phyloP scores from a whole-genome alignment of 495 filamentous ascomycete species.

The Aspergillus taichungensis region DNA sequence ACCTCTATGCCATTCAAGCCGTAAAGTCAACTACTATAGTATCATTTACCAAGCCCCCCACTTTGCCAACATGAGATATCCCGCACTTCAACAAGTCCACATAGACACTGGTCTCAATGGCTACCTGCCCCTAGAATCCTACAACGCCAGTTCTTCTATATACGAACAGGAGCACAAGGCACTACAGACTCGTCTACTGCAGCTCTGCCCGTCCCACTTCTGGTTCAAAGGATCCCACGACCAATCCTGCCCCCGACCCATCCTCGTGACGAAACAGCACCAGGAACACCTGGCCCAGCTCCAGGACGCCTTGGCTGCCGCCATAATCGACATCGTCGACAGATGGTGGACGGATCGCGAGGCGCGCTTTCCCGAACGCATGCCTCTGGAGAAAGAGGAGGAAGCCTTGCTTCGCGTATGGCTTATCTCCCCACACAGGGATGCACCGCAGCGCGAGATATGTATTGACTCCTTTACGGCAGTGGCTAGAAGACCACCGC shows the following conservation, averaged over 20 bases:
- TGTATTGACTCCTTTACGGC: too few relatives aligned
- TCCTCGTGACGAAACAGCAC: background rate
- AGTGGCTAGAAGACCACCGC: too few relatives aligned
- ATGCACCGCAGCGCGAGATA: too few relatives aligned
- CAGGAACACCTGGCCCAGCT: background rate
- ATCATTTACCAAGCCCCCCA: too few relatives aligned
- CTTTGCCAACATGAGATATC: too few relatives aligned
- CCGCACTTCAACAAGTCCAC: background rate
- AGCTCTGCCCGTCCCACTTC: background rate
- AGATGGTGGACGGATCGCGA: conserved; percentile 30
- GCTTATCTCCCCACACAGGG: too few relatives aligned
- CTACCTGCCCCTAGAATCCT: background rate
- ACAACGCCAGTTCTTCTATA: background rate
- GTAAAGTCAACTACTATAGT: too few relatives aligned
- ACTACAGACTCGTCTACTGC: background rate
- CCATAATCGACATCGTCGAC: conserved; percentile 25
- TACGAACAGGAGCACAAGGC: background rate
- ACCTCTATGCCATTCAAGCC: too few relatives aligned
- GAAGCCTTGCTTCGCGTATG: conserved; percentile 19
- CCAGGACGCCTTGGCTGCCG: conserved; percentile 1
- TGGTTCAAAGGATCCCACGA: background rate
- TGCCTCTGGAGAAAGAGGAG: conserved; percentile 26
- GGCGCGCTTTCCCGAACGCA: conserved; percentile 21
- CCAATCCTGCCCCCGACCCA: background rate
- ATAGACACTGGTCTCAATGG: background rate